Evolutionary conservation across 352 stramenopile genomes (phyloP).

Genomic region (Pythium rishiriense): DNA sequence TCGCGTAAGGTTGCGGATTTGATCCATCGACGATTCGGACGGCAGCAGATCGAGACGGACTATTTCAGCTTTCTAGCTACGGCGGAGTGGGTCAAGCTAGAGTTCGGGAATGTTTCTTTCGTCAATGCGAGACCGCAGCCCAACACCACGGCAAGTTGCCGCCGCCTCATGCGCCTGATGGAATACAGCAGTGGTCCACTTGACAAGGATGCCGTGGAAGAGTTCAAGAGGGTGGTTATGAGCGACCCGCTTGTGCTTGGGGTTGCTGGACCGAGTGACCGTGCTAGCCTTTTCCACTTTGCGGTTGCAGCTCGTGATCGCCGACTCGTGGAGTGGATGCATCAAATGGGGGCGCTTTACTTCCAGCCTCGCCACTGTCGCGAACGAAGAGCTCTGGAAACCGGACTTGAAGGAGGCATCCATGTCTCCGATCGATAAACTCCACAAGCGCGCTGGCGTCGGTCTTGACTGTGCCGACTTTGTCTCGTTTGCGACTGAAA

Average conservation of each 20-base stretch:
- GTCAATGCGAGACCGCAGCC: too few species aligned
- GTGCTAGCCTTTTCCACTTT: background rate
- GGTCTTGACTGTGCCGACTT: constrained; percentile 7
- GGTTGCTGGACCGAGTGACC: too few species aligned
- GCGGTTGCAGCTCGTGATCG: background rate
- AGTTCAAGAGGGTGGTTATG: too few species aligned
- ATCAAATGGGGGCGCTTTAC: constrained; percentile 4
- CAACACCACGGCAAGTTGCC: too few species aligned
- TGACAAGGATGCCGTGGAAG: too few species aligned
- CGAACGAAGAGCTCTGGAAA: background rate
- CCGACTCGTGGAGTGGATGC: background rate
- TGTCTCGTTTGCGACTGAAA: constrained; percentile 1
- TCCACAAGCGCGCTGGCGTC: background rate
- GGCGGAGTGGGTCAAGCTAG: background rate
- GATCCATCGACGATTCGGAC: background rate
- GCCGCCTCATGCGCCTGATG: too few species aligned
- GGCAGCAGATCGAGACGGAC: constrained; percentile 2
- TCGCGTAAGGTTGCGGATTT: constrained; percentile 1
- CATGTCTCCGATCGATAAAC: constrained; percentile 6
- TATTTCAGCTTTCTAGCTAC: background rate
- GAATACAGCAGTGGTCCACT: too few species aligned
- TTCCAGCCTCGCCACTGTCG: background rate
- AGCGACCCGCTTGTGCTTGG: too few species aligned
- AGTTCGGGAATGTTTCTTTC: constrained; percentile 2
- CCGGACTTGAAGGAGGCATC: background rate